Conservation (phyloP, 139 green algal genomes). For the Chlamydomonas sp. region DNA sequence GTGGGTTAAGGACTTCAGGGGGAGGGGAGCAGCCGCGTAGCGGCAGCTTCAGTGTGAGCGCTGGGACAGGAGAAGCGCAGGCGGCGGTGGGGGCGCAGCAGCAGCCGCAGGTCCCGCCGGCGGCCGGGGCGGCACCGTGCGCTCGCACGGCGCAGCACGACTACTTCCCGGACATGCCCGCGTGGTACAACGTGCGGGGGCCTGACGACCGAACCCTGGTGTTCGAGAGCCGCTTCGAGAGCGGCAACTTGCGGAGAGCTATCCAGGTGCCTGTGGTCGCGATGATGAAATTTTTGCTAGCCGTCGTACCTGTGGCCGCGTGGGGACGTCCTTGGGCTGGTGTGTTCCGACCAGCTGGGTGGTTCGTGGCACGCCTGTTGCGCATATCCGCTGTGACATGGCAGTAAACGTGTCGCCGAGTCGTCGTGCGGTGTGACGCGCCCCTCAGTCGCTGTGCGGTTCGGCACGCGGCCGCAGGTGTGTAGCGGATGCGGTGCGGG, state of each 20-base stretch:
- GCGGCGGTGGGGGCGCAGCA: background rate
- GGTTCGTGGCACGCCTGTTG: background rate
- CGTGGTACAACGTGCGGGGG: constrained; percentile 28
- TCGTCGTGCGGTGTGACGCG: too few relatives aligned
- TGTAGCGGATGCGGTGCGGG: too few relatives aligned
- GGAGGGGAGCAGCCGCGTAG: background rate
- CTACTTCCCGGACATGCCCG: constrained; percentile 25
- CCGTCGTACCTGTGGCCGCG: background rate
- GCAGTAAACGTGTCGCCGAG: too few relatives aligned
- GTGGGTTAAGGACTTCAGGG: background rate
- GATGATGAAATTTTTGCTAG: background rate
- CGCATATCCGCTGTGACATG: too few relatives aligned
- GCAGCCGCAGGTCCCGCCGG: constrained; percentile 15
- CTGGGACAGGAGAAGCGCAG: background rate
- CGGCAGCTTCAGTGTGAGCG: background rate
- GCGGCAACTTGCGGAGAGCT: constrained; percentile 74
- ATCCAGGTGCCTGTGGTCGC: constrained; percentile 51
- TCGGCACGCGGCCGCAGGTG: background rate
- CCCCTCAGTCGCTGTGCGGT: background rate
- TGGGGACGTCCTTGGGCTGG: too few relatives aligned
- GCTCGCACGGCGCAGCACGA: background rate
- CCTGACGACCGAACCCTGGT: constrained; percentile 61
- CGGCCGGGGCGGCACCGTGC: background rate
- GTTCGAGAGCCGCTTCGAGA: constrained; percentile 83
- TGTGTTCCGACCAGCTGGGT: too few relatives aligned